Evolutionary conservation across 768 basidiomycete genomes (phyloP), one percentile per base, ranked within the genome.

Genomic region (Dacryopinax spathularia): DNA sequence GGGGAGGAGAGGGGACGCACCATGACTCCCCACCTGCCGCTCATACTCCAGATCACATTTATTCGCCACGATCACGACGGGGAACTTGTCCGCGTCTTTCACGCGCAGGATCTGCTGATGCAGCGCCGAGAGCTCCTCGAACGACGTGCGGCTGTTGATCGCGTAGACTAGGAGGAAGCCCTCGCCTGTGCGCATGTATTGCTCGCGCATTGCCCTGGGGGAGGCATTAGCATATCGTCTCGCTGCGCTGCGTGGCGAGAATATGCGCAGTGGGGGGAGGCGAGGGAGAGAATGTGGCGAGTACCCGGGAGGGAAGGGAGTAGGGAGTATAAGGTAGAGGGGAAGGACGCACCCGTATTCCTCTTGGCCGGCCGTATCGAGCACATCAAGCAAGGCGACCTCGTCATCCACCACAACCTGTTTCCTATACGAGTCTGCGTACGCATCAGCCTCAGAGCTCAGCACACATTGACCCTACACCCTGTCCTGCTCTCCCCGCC

Each of bases 361-460:
- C 70, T 80, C 79, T 66, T 80, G 79, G 9, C 79, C 79, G 0
- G 79, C 78, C 2, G 79, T 80, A 64, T 80, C 79, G n/a, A 80
- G 71, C 15, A 80, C 77, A 63, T 80, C 78, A 22, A 80, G 69
- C 35, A 76, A 67, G 0, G 78, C 77, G 12, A 76, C 75, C 67
- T 79, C 79, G 22, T 76, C 76, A 65, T 79, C 77, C 35, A 80
- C 74, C 61, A 77, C 73, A 63, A 75, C 74, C 66, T 79, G 78
- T 66, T 78, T 80, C 44, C 78, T 72, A 68, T 80, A 80, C 35
- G 78, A 79, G 65, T 79, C 78, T 75, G 75, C 33, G 31, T 35
- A 56, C n/a, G 41, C 6, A 33, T 48, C 39, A 65, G 27, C n/a
- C 22, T 33, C 1, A n/a, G 62, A n/a, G 12, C 18, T 20, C 25